phyloP scores from a whole-genome alignment of 495 filamentous ascomycete genomes.

The Saxophila tyrrhenica region DNA sequence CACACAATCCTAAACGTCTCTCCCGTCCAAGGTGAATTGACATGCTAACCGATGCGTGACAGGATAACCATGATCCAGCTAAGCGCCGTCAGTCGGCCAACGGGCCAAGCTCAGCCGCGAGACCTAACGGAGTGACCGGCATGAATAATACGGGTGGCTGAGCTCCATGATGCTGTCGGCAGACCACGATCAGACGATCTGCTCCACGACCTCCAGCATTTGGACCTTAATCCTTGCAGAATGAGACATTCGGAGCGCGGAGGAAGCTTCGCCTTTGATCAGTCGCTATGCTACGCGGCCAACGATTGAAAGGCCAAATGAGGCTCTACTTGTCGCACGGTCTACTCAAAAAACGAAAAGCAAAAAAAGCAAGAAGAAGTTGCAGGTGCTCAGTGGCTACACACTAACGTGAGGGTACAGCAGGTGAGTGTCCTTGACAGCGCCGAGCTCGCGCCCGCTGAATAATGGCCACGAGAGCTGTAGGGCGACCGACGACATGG shows the following conservation, averaged over 20 bases:
- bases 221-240: too few relatives aligned
- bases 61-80: slow-evolving; percentile 12
- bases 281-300: too few relatives aligned
- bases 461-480: neutral
- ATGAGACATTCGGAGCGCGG: too few relatives aligned
- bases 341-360: neutral
- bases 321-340: too few relatives aligned
- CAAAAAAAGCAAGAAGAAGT: too few relatives aligned
- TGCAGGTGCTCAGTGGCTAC: neutral
- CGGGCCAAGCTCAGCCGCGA: slow-evolving; percentile 3
- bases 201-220: neutral
- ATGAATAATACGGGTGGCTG: neutral
- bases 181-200: neutral
- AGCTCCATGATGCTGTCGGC: neutral
- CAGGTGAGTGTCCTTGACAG: neutral
- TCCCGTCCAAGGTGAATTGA: neutral
- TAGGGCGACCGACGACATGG: neutral
- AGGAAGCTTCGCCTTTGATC: too few relatives aligned
- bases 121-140: neutral
- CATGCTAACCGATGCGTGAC: slow-evolving; percentile 4
- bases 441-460: neutral
- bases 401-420: neutral
- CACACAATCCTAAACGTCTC: neutral
- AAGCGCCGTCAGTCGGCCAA: slow-evolving; percentile 20
- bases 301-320: too few relatives aligned